Conservation (phyloP, 441 rosid species). For the Syzygium syzygioides region DNA sequence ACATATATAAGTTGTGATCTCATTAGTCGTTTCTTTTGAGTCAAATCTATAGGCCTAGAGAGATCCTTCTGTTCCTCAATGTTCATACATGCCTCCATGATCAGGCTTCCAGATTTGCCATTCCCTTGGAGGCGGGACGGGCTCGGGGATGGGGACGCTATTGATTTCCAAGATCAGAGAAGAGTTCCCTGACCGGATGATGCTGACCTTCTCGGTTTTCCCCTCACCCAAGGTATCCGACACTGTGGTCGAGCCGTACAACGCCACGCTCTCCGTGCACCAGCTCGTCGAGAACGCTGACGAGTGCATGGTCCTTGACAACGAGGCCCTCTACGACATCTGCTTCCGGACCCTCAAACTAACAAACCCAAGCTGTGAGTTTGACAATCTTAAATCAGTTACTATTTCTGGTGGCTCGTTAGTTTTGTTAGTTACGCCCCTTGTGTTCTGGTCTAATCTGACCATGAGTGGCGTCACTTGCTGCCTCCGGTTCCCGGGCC, state of each 20-base stretch:
- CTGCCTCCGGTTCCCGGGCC: constrained; percentile 53
- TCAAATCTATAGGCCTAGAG: background rate
- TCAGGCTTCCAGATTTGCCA: constrained; percentile 44
- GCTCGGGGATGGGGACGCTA: constrained; percentile 48
- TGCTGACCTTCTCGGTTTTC: constrained; percentile 43
- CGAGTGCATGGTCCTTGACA: constrained; percentile 46
- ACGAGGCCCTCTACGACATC: constrained; percentile 41
- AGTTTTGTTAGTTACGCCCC: background rate
- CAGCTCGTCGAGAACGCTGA: constrained; percentile 51
- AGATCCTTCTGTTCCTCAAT: background rate
- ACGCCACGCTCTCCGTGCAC: constrained; percentile 45
- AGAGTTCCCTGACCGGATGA: constrained; percentile 46
- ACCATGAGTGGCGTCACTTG: constrained; percentile 53
- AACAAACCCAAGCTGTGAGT: constrained; percentile 46
- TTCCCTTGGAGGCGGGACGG: constrained; percentile 48
- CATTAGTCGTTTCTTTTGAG: background rate
- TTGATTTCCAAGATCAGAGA: constrained; percentile 45
- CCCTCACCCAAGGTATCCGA: constrained; percentile 47
- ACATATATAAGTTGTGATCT: background rate
- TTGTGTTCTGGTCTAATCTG: background rate
- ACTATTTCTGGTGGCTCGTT: background rate
- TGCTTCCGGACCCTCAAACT: constrained; percentile 46
- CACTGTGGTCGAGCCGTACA: constrained; percentile 45
- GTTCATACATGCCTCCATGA: background rate
- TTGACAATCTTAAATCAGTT: background rate